Evolutionary conservation across 352 stramenopile genomes (phyloP).

Genomic region (Phytopythium chamaehyphon): DNA sequence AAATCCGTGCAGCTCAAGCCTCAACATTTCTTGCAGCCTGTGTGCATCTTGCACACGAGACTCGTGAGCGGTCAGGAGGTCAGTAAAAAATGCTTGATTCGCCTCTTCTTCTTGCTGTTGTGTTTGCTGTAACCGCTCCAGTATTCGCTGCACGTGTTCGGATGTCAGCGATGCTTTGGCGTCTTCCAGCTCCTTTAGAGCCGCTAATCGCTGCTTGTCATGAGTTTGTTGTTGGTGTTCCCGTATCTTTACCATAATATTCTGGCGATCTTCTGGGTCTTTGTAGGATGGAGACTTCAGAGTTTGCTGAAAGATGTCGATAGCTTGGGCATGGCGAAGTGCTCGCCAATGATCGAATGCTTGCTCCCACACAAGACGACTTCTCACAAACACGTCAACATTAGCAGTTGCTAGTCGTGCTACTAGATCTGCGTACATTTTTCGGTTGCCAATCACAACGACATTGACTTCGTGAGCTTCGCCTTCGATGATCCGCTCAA

Average conservation of each 20-base stretch:
- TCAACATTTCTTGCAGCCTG: slow-evolving; percentile 36
- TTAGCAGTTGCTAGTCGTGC: slow-evolving; percentile 61
- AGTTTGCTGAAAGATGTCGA: slow-evolving; percentile 51
- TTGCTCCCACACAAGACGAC: slow-evolving; percentile 61
- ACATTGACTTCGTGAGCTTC: slow-evolving; percentile 78
- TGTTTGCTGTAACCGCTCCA: slow-evolving; percentile 37
- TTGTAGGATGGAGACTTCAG: slow-evolving; percentile 65
- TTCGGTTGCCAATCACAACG: slow-evolving; percentile 79
- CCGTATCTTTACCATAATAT: slow-evolving; percentile 50
- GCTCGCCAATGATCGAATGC: slow-evolving; percentile 61
- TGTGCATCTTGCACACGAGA: slow-evolving; percentile 30
- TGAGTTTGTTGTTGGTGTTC: slow-evolving; percentile 51
- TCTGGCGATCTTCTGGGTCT: slow-evolving; percentile 56
- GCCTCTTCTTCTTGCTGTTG: slow-evolving; percentile 66
- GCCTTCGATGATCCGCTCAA: slow-evolving; percentile 69
- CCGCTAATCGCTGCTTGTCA: slow-evolving; percentile 33
- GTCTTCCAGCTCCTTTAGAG: slow-evolving; percentile 44
- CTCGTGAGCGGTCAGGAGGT: slow-evolving; percentile 37
- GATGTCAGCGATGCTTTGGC: slow-evolving; percentile 38
- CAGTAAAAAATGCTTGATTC: slow-evolving; percentile 55
- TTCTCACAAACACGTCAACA: slow-evolving; percentile 54
- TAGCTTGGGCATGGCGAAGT: slow-evolving; percentile 71
- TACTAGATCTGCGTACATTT: slow-evolving; percentile 68
- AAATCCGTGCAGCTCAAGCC: slow-evolving; percentile 57
- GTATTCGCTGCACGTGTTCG: slow-evolving; percentile 27